These are phyloP conservation scores for Taxillus chinensis DNA, from an alignment of 164 flowering plant species.

Conservation along the genomic window DNA sequence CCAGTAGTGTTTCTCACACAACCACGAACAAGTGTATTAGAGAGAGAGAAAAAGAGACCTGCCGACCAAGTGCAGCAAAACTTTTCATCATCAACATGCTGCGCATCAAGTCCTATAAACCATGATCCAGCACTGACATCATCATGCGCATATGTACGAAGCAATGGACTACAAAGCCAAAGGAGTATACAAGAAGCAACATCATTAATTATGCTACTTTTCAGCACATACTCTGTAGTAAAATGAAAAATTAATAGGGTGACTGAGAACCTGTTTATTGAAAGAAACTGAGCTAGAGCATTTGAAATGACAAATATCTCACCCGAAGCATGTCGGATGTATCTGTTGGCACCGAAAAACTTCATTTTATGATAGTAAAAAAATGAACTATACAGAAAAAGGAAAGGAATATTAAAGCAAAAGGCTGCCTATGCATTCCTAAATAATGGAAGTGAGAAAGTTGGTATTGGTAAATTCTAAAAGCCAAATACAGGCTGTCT, in stretches of 20 bases:
- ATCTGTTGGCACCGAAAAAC: constrained; percentile 31
- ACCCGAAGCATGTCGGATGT: constrained; percentile 92
- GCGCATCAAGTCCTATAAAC: constrained; percentile 86
- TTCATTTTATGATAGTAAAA: neutral
- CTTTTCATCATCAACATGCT: constrained; percentile 69
- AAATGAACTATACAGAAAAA: neutral
- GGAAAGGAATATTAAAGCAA: neutral
- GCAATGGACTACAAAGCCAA: constrained; percentile 42
- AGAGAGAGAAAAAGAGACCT: constrained; percentile 44
- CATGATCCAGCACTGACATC: constrained; percentile 91
- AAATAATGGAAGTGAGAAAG: too few species aligned
- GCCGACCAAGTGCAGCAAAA: constrained; percentile 90
- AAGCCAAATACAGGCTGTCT: too few species aligned
- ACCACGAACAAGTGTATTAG: neutral
- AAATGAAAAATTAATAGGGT: neutral
- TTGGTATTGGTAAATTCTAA: too few species aligned
- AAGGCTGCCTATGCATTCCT: too few species aligned
- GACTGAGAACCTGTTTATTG: constrained; percentile 63
- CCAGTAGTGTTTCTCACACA: too few species aligned
- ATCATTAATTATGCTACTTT: neutral
- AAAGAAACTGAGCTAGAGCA: constrained; percentile 78
- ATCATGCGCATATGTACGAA: constrained; percentile 88
- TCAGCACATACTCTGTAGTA: neutral
- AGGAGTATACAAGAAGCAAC: neutral
- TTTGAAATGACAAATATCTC: constrained; percentile 76